phyloP scores from a whole-genome alignment of 305 asterid species.

The Solanum hybrid region DNA sequence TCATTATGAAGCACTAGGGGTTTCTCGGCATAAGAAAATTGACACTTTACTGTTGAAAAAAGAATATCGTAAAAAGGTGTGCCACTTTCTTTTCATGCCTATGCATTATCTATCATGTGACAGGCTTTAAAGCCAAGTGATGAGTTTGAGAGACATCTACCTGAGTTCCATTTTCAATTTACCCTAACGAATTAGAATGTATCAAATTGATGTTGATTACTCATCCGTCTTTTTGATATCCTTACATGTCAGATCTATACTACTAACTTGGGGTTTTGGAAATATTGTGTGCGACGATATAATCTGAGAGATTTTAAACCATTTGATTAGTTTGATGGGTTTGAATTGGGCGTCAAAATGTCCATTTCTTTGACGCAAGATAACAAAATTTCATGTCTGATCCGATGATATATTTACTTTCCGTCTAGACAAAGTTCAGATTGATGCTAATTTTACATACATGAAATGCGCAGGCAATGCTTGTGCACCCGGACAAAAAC shows the following conservation, averaged over 20 bases:
- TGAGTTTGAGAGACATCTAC: not conserved
- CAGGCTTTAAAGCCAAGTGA: not conserved
- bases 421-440: not conserved
- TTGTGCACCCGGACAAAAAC: conserved; percentile 97
- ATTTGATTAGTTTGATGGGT: not conserved
- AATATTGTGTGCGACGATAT: not conserved
- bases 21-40: conserved; percentile 58
- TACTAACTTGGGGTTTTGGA: not conserved
- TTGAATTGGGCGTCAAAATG: not conserved
- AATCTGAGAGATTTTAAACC: not conserved
- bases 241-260: not conserved
- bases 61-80: conserved; percentile 89
- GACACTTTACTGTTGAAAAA: conserved; percentile 63
- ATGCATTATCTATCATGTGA: not conserved
- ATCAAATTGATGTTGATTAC: not conserved
- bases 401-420: not conserved
- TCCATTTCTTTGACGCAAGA: not conserved
- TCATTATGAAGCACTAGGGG: conserved; percentile 94
- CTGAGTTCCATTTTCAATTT: not conserved
- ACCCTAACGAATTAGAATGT: not conserved
- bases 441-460: not conserved
- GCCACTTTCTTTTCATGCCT: not conserved
- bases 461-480: conserved; percentile 64
- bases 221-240: not conserved
- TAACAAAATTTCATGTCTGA: not conserved